A percentile compares a stretch with the other conserved stretches of the same genome.
phyloP scores from a whole-genome alignment of 2,329 filamentous ascomycete genomes.

The Fusarium sp. region DNA sequence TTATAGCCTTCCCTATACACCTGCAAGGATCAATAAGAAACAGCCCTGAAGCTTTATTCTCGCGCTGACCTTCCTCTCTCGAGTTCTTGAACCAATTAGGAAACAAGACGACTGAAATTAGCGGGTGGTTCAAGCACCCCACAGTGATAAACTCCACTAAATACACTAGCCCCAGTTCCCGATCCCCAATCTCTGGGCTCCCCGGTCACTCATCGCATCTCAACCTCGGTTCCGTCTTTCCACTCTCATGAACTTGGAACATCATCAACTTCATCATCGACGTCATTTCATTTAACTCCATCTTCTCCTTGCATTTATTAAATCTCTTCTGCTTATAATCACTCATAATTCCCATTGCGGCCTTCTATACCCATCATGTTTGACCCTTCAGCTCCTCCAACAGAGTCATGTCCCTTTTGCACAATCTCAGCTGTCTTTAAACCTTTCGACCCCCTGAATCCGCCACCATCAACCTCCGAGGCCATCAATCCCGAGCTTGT shows the following conservation, averaged over 20 bases:
- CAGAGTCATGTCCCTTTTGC: conserved; percentile 73
- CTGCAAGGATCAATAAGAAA: not conserved
- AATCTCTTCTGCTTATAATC: not conserved
- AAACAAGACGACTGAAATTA: conserved; percentile 17
- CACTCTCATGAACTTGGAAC: conserved; percentile 25
- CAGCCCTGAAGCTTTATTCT: not conserved
- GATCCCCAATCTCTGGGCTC: conserved; percentile 30
- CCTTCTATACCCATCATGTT: conserved; percentile 48
- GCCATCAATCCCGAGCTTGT: conserved; percentile 54
- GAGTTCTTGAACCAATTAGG: conserved; percentile 20
- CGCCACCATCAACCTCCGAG: conserved; percentile 57
- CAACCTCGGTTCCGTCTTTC: conserved; percentile 40
- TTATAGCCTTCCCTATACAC: not conserved
- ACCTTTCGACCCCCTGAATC: conserved; percentile 62
- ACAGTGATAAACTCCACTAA: conserved; percentile 34
- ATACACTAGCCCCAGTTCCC: conserved; percentile 26
- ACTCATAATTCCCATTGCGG: not conserved
- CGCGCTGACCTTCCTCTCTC: conserved; percentile 6
- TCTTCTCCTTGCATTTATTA: not conserved
- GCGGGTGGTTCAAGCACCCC: conserved; percentile 37
- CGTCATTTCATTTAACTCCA: conserved; percentile 1
- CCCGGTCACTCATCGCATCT: conserved; percentile 31
- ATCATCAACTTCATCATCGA: conserved; percentile 15
- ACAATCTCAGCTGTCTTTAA: conserved; percentile 67
- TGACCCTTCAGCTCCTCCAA: conserved; percentile 56